Evolutionary conservation across 441 rosid species (phyloP).

Genomic region (Omphalea diandra): DNA sequence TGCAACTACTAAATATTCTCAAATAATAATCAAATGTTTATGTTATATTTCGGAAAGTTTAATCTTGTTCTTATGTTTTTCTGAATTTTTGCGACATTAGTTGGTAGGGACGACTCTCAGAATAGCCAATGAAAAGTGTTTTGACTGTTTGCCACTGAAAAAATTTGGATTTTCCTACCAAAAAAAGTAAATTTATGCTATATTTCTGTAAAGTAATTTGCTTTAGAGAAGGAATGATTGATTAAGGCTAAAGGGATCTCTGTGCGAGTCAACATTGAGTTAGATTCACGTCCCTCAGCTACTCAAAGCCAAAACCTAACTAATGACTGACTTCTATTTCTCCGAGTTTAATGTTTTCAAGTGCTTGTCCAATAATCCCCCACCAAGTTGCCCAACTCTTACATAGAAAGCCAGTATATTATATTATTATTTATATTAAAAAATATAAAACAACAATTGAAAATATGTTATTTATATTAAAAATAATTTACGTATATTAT

Average conservation of each 20-base stretch:
- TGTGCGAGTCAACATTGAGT: neutral
- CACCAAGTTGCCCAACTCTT: neutral
- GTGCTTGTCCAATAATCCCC: constrained; percentile 1
- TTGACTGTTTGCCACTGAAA: neutral
- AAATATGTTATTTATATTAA: too few species aligned
- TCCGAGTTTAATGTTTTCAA: too few species aligned
- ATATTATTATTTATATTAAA: neutral
- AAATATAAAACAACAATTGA: too few species aligned
- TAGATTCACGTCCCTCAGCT: neutral
- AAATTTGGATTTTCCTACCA: neutral
- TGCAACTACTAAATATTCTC: too few species aligned
- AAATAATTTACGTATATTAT: too few species aligned
- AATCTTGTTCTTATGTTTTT: constrained; percentile 1
- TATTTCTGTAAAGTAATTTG: constrained; percentile 1
- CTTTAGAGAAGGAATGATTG: neutral
- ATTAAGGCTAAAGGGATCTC: neutral
- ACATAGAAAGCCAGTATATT: neutral
- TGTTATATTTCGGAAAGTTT: neutral
- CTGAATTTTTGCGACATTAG: too few species aligned
- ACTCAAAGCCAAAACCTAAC: neutral
- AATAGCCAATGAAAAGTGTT: neutral
- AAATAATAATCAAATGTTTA: neutral
- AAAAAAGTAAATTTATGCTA: neutral
- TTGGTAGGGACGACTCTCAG: neutral
- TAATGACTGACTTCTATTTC: neutral